Evolutionary conservation across 208 protist species (phyloP).

Genomic region (Crithidia mellificae): DNA sequence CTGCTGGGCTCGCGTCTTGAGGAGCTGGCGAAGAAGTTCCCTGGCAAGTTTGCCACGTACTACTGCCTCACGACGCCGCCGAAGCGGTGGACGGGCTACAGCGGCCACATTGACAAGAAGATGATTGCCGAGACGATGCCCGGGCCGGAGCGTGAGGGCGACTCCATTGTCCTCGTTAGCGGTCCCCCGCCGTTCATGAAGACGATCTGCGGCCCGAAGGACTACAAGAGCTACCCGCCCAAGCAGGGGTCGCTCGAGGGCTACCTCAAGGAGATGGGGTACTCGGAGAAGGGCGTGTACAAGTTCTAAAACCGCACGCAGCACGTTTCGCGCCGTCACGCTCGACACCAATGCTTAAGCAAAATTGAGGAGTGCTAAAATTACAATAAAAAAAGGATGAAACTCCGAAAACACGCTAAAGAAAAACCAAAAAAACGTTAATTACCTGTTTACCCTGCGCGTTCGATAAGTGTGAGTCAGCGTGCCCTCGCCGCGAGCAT

Average conservation of each 20-base stretch:
- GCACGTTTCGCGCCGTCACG: neutral
- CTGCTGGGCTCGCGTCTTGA: conserved; percentile 74
- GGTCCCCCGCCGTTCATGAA: conserved; percentile 84
- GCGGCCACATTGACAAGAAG: conserved; percentile 57
- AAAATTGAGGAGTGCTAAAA: no score
- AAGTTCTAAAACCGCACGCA: conserved; percentile 58
- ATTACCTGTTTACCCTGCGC: neutral
- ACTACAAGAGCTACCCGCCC: conserved; percentile 47
- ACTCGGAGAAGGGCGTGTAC: conserved; percentile 60
- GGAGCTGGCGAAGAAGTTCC: conserved; percentile 44
- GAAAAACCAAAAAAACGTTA: neutral
- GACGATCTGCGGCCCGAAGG: conserved; percentile 71
- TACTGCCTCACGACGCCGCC: conserved; percentile 69
- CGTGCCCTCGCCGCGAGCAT: neutral
- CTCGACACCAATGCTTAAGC: no score
- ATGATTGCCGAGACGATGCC: conserved; percentile 75
- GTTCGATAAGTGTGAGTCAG: neutral
- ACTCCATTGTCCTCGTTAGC: conserved; percentile 61
- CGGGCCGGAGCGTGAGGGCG: conserved; percentile 32
- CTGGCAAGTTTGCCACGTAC: conserved; percentile 65
- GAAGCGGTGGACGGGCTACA: conserved; percentile 55
- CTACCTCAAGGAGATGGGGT: conserved; percentile 77
- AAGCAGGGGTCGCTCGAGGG: conserved; percentile 67
- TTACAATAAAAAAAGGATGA: no score
- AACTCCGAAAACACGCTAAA: no score